Base-by-base conservation (phyloP, 1,284 basidiomycete genomes). In the Papiliotrema flavescens region DNA sequence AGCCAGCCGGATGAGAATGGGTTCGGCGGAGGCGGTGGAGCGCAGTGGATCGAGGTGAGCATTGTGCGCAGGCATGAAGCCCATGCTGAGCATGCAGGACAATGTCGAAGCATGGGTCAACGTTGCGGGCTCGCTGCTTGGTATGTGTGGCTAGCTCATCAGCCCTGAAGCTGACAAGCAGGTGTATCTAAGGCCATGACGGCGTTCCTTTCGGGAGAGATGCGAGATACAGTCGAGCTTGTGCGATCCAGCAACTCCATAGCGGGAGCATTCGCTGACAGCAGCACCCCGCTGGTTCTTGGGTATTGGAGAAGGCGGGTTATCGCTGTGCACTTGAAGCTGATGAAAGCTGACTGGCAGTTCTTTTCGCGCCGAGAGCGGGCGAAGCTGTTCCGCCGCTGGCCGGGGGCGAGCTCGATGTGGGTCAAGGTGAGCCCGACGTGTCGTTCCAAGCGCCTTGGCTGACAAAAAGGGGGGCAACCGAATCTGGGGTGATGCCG, bases 371-470 rank as follows among this genome's bases (percentile, higher is more conserved):
- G 91, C 34, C 84, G 84, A 36, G 96, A 99, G 73, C 83, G 95
- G 0, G 90, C 90, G 54, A 86, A 84, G 55, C 80, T 99, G 15
- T 98, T 99, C 80, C 83, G 92, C 36, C 89, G 87, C 64, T 98
- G 95, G 96, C 90, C 91, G 2, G 95, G 95, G 39, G 88, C 89
- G 59, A 91, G 90, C 17, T 91, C 88, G 64, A 85, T 94, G 85
- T 93, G 90, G 90, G 84, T 91, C 60, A 93, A 93, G 83, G 88
- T 84, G 65, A 39, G 67, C 54, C 28, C 13, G 14, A 19, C 19
- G 7, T 3, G 11, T 28, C 43, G 15, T 23, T 0, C 1, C 20
- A 7, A 5, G 15, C 15, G 9, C 42, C 24, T 26, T 32, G 17
- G 43, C 43, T 32, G 14, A 32, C 28, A 11, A 32, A 5, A 57